A percentile compares a stretch with the other conserved stretches of the same genome.
phyloP scores from a whole-genome alignment of 2,329 filamentous ascomycete species.

The Scytalidium lignicola region DNA sequence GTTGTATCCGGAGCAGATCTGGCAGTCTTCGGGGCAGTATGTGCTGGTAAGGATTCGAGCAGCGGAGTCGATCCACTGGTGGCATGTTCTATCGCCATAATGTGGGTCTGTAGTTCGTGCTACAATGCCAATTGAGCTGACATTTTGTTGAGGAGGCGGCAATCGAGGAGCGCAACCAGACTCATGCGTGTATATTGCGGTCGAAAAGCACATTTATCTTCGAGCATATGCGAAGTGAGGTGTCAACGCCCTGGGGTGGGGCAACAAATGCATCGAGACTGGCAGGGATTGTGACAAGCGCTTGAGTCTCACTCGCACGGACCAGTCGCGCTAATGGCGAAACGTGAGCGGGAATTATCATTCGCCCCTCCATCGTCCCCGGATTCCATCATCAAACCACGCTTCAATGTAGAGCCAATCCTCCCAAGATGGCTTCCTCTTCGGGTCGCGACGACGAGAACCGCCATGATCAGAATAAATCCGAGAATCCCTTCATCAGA shows the following conservation, averaged over 20 bases:
- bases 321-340: not conserved
- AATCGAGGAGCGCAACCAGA: not conserved
- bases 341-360: not conserved
- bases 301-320: not conserved
- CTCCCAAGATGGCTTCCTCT: constrained; percentile 16
- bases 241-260: not conserved
- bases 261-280: too few species aligned
- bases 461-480: constrained; percentile 5
- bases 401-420: not conserved
- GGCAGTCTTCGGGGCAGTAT: constrained; percentile 10
- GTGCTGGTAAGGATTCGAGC: not conserved
- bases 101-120: constrained; percentile 4
- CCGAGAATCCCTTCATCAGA: constrained; percentile 26
- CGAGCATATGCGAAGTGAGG: not conserved
- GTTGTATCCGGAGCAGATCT: constrained; percentile 18
- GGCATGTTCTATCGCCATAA: constrained; percentile 16
- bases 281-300: too few species aligned
- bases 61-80: constrained; percentile 11
- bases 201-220: not conserved
- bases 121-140: not conserved
- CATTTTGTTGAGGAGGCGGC: not conserved
- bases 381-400: not conserved
- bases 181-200: not conserved
- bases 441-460: constrained; percentile 14
- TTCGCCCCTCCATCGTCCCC: not conserved